Evolutionary conservation across 371 early-diverging fungal species (phyloP).

Genomic region (Dichotomocladium elegans): DNA sequence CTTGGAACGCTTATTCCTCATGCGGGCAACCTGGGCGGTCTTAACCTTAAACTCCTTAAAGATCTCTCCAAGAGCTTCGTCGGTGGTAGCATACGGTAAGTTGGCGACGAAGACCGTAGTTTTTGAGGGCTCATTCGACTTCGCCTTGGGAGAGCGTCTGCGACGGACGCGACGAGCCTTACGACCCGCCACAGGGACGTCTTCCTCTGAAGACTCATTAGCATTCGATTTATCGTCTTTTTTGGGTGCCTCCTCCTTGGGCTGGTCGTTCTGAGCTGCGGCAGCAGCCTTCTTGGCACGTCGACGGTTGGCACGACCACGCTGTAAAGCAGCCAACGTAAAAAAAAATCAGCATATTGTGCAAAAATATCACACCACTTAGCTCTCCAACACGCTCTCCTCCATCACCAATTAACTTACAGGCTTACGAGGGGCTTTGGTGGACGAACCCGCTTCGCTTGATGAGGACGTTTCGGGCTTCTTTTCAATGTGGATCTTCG

Average conservation of each 20-base stretch:
- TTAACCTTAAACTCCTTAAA: constrained; percentile 77
- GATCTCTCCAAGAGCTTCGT: constrained; percentile 68
- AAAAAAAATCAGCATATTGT: no score
- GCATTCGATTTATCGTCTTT: background rate
- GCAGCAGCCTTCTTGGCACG: background rate
- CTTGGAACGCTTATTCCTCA: constrained; percentile 66
- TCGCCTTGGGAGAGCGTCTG: background rate
- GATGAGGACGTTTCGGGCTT: background rate
- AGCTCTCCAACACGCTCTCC: background rate
- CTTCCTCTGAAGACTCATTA: background rate
- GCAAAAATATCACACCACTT: background rate
- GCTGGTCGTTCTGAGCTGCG: background rate
- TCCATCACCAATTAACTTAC: background rate
- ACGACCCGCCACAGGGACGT: no score
- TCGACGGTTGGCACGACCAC: background rate
- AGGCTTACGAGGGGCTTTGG: background rate
- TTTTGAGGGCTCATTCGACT: constrained; percentile 53
- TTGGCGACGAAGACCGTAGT: constrained; percentile 90
- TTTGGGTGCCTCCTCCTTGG: background rate
- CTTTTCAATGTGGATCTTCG: constrained; percentile 14
- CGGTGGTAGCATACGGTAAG: constrained; percentile 81
- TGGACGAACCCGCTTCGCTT: background rate
- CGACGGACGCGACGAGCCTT: background rate
- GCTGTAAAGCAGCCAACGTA: no score
- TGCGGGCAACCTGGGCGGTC: constrained; percentile 70